Conservation (phyloP, 1,284 basidiomycete species). For the Rhodotorula sp. region DNA sequence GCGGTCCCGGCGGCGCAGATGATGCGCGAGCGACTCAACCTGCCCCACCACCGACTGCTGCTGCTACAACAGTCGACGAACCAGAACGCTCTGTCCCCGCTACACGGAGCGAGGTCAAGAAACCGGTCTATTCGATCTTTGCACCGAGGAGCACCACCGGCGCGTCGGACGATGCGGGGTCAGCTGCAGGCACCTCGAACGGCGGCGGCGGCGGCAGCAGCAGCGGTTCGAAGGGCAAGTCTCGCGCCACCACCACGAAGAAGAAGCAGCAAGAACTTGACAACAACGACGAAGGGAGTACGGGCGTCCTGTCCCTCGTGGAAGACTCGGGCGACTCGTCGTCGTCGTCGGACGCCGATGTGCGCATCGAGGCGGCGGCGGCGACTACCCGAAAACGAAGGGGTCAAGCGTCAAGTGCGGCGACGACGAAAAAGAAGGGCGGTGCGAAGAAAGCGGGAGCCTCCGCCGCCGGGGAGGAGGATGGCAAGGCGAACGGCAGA, state of each 20-base stretch:
- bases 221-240: neutral
- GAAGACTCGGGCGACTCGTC: neutral
- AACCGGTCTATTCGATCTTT: conserved; percentile 1
- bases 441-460: neutral
- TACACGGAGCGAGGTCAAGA: neutral
- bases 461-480: no score
- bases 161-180: neutral
- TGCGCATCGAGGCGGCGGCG: neutral
- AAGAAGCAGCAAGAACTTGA: neutral
- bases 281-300: neutral
- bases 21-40: neutral
- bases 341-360: neutral
- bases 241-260: neutral
- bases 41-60: neutral
- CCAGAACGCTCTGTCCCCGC: neutral
- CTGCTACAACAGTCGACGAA: neutral
- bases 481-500: neutral
- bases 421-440: neutral
- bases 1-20: neutral
- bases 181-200: neutral
- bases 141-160: neutral
- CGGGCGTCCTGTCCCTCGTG: neutral
- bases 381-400: neutral
- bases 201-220: neutral
- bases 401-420: neutral